These are phyloP conservation scores for Venturia carpophila DNA, from an alignment of 2,329 filamentous ascomycete species.

Conservation along the genomic window DNA sequence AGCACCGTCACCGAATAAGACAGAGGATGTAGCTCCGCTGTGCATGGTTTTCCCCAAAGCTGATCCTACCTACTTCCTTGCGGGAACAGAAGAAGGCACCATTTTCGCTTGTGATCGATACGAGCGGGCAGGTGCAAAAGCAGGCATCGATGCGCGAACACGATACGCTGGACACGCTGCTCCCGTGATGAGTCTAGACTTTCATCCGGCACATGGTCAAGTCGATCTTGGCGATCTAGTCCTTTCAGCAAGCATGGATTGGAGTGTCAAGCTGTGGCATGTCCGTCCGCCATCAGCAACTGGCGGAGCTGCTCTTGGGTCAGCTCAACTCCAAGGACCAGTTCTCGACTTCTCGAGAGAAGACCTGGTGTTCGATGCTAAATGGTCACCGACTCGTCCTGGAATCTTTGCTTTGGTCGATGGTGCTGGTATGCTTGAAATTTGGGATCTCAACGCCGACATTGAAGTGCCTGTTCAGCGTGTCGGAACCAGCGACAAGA, in stretches of 20 bases:
- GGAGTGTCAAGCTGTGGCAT: slow-evolving; percentile 97
- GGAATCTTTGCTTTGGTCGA: slow-evolving; percentile 94
- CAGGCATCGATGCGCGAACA: slow-evolving; percentile 82
- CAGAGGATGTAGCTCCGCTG: slow-evolving; percentile 89
- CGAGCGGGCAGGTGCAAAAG: slow-evolving; percentile 93
- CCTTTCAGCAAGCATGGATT: slow-evolving; percentile 86
- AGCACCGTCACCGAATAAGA: slow-evolving; percentile 69
- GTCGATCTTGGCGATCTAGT: slow-evolving; percentile 92
- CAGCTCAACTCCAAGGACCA: slow-evolving; percentile 41
- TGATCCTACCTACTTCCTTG: slow-evolving; percentile 94
- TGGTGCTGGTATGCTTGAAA: slow-evolving; percentile 80
- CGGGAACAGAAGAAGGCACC: slow-evolving; percentile 91
- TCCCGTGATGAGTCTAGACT: slow-evolving; percentile 91
- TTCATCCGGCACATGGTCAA: slow-evolving; percentile 85
- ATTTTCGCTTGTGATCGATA: slow-evolving; percentile 97
- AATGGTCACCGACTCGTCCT: slow-evolving; percentile 90
- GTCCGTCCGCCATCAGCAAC: slow-evolving; percentile 73
- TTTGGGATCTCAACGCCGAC: slow-evolving; percentile 91
- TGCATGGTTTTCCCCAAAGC: slow-evolving; percentile 91
- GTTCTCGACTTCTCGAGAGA: slow-evolving; percentile 87
- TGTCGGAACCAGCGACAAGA: slow-evolving; percentile 51
- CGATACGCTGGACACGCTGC: slow-evolving; percentile 86
- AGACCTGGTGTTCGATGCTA: slow-evolving; percentile 92
- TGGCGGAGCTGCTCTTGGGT: slow-evolving; percentile 34
- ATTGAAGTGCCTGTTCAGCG: slow-evolving; percentile 85